Evolutionary conservation across 2,329 filamentous ascomycete species (phyloP).

Genomic region (Sclerotinia glacialis): DNA sequence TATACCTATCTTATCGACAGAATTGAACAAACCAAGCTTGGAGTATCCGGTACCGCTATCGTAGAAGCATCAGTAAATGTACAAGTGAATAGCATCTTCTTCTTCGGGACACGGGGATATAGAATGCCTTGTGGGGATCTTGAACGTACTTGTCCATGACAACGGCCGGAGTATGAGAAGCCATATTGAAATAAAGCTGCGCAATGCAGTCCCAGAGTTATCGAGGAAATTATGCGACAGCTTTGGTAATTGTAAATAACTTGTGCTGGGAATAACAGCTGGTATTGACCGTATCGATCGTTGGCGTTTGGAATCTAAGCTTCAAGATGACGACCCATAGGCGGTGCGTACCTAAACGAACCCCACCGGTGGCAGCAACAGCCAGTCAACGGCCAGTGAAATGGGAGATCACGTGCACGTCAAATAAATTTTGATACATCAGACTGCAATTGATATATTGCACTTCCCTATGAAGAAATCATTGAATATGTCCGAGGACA

Average conservation of each 20-base stretch:
- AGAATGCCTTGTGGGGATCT: conserved; percentile 33
- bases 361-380: conserved; percentile 16
- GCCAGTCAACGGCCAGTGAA: background rate
- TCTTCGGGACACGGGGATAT: conserved; percentile 14
- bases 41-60: conserved; percentile 97
- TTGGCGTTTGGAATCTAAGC: conserved; percentile 21
- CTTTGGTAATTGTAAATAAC: conserved; percentile 21
- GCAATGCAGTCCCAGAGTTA: conserved; percentile 33
- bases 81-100: conserved; percentile 1
- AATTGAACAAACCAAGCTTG: conserved; percentile 77
- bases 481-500: background rate
- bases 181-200: conserved; percentile 60
- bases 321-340: conserved; percentile 30
- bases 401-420: conserved; percentile 2
- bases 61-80: conserved; percentile 34
- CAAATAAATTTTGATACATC: background rate
- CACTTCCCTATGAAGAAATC: background rate
- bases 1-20: background rate
- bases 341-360: conserved; percentile 23
- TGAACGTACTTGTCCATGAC: conserved; percentile 99
- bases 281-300: conserved; percentile 8
- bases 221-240: conserved; percentile 36
- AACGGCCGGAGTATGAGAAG: conserved; percentile 99
- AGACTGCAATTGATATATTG: background rate
- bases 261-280: conserved; percentile 16